Evolutionary conservation across 2,329 filamentous ascomycete species (phyloP).

Genomic region (Cladosporium sp.): DNA sequence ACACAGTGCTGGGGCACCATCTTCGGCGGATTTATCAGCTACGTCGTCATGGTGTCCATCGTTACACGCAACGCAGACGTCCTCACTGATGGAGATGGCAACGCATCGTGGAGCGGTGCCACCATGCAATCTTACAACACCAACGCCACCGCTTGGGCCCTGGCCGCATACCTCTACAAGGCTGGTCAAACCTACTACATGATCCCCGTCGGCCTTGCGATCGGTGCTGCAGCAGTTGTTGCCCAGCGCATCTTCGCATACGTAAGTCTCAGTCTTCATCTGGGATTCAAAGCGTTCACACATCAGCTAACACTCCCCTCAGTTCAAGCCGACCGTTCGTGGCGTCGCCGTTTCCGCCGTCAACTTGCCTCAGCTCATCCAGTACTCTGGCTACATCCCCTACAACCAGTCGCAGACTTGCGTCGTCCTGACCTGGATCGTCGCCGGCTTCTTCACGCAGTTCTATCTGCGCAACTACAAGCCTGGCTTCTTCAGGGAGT

Average conservation of each 20-base stretch:
- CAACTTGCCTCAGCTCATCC: conserved; percentile 58
- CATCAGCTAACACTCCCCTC: neutral
- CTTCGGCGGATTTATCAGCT: conserved; percentile 48
- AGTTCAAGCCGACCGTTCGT: conserved; percentile 54
- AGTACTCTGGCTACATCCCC: conserved; percentile 57
- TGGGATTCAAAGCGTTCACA: neutral
- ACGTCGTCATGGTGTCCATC: conserved; percentile 59
- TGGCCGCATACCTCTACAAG: conserved; percentile 58
- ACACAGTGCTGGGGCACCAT: conserved; percentile 60
- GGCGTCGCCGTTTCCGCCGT: conserved; percentile 40
- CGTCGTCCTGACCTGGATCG: conserved; percentile 50
- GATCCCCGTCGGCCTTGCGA: conserved; percentile 46
- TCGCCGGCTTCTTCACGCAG: conserved; percentile 53
- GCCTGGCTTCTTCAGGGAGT: conserved; percentile 57
- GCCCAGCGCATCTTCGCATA: conserved; percentile 46
- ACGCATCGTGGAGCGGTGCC: conserved; percentile 57
- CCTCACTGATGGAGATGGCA: conserved; percentile 50
- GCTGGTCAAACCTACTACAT: conserved; percentile 36
- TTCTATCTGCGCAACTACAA: conserved; percentile 57
- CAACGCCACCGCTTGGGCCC: conserved; percentile 46
- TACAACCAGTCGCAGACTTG: conserved; percentile 60
- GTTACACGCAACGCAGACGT: conserved; percentile 53
- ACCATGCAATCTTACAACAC: conserved; percentile 49
- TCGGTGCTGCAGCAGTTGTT: conserved; percentile 51
- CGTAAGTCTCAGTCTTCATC: conserved; percentile 36